Evolutionary conservation across 192 early-diverging fungal species (phyloP), one percentile per base, ranked within the genome.

Genomic region (Linnemannia exigua): DNA sequence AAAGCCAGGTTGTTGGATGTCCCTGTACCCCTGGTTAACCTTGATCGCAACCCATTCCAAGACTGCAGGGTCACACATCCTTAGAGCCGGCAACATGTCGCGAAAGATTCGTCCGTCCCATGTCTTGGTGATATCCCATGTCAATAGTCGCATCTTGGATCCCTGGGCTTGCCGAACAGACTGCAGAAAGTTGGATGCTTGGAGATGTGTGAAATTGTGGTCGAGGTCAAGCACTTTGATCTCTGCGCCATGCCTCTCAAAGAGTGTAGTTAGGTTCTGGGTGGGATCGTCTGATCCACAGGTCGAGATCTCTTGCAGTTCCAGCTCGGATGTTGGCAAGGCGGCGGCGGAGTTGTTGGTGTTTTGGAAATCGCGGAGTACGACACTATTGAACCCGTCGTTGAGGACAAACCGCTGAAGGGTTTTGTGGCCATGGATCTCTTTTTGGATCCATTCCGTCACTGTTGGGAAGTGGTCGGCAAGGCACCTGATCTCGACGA

Each of bases 81-180:
- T n/a, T 3, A 63, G 14, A 8, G 58, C 58, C 11, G 58, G 58
- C 3, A 63, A 31, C 58, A 63, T 63, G 28, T 63, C 58, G 8
- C 58, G 58, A 31, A 63, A 63, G n/a, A 63, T 63, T 12, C 58
- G 58, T 12, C 58, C 58, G 28, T 63, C 58, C 58, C 58, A 63
- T n/a, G 58, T 63, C 28, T 63, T 63, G 58, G 58, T 63, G 58
- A 63, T 63, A 63, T 63, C 58, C 58, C 58, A 63, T 63, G 58
- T 63, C 28, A 63, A 14, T 3, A 12, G 25, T 1, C 58, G 58
- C 28, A 63, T 14, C 2, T 63, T 63, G 28, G 58, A n/a, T 1
- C 58, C 58, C 14, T 63, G 58, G 58, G 58, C 58, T 63, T 63
- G 28, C 28, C 58, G 58, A 25, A 63, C 28, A 33, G 28, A 63